These are phyloP conservation scores for Exophiala mesophila DNA, from an alignment of 2,329 filamentous ascomycete genomes.

Conservation along the genomic window DNA sequence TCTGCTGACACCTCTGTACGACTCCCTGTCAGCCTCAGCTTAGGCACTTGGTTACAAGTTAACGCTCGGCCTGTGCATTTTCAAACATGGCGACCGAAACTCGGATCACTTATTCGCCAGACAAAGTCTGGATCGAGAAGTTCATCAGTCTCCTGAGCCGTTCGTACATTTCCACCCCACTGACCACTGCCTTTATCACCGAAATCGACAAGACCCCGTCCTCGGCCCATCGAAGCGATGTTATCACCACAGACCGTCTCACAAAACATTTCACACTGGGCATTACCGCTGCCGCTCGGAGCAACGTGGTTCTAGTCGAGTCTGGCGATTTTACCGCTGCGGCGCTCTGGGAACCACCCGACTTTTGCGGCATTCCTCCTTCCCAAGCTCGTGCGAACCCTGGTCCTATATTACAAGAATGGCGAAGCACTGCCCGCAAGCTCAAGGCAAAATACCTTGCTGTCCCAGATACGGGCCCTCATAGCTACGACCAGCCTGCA, in stretches of 20 bases:
- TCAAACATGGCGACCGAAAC: conserved; percentile 13
- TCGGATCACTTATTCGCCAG: conserved; percentile 10
- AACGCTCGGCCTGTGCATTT: too few relatives aligned
- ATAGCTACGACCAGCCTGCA: conserved; percentile 25
- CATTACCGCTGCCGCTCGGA: conserved; percentile 23
- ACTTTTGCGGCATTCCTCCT: conserved; percentile 25
- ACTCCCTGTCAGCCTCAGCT: background rate
- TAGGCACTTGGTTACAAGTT: too few relatives aligned
- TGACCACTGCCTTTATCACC: conserved; percentile 27
- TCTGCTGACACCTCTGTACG: too few relatives aligned
- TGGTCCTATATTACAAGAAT: conserved; percentile 24
- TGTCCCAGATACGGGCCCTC: conserved; percentile 23
- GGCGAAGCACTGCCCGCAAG: conserved; percentile 16
- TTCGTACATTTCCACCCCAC: conserved; percentile 22
- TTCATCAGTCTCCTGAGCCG: conserved; percentile 24
- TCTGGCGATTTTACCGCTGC: conserved; percentile 20
- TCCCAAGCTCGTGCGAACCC: conserved; percentile 24
- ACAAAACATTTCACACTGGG: conserved; percentile 25
- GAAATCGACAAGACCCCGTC: conserved; percentile 22
- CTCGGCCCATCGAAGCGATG: conserved; percentile 10
- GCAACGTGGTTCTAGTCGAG: conserved; percentile 21
- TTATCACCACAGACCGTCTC: conserved; percentile 22
- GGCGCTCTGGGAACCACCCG: conserved; percentile 26
- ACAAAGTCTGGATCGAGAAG: conserved; percentile 21
- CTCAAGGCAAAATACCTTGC: conserved; percentile 26